A percentile compares a stretch with the other conserved stretches of the same genome.
These are phyloP conservation scores for Carex scoparia DNA, from an alignment of 176 grass and related monocot genomes.

Conservation along the genomic window DNA sequence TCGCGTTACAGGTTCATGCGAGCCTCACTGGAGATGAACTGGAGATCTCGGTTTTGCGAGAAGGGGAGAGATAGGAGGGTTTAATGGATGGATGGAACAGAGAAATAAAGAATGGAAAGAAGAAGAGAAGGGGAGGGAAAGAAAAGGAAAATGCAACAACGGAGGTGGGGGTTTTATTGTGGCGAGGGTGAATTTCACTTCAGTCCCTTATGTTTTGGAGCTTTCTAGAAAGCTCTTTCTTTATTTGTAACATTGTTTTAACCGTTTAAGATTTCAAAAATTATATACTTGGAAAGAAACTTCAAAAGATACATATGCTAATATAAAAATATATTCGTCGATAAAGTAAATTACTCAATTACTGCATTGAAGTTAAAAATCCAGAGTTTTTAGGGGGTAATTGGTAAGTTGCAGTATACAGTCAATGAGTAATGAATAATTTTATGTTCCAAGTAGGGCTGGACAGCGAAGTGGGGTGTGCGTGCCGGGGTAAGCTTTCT, in stretches of 20 bases:
- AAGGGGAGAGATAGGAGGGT: slow-evolving; percentile 9
- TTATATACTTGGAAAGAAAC: no score
- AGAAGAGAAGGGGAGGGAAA: not conserved
- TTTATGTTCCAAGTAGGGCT: not conserved
- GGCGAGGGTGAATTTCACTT: not conserved
- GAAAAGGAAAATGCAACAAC: not conserved
- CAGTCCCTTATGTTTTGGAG: not conserved
- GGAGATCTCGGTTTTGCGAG: slow-evolving; percentile 7
- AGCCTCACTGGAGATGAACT: not conserved
- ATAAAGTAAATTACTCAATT: not conserved
- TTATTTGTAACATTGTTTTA: not conserved
- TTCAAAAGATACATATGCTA: no score
- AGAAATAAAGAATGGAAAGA: slow-evolving; percentile 7
- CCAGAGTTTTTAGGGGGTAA: not conserved
- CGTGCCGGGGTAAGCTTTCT: not conserved
- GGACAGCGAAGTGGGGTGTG: slow-evolving; percentile 18
- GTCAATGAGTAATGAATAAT: slow-evolving; percentile 20
- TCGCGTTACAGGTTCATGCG: not conserved
- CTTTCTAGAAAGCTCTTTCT: not conserved
- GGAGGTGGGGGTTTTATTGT: slow-evolving; percentile 7
- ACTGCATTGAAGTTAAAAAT: not conserved
- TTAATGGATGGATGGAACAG: slow-evolving; percentile 29
- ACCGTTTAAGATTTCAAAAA: no score
- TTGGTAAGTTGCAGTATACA: not conserved
- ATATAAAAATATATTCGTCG: no score